Conservation (phyloP, 2,329 filamentous ascomycete genomes). For the Coniella vitis region DNA sequence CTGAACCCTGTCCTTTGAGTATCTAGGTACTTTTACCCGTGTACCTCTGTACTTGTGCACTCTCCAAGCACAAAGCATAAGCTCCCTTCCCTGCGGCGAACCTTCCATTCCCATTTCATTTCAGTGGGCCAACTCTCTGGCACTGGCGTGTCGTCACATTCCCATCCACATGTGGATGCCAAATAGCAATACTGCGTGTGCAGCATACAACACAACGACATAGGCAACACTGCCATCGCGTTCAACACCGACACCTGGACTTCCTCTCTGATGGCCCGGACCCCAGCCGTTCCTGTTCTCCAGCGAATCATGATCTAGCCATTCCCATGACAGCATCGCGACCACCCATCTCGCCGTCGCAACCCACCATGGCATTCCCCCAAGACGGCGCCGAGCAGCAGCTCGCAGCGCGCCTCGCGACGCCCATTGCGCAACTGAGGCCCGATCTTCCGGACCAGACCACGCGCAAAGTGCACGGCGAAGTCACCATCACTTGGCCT, state of each 20-base stretch:
- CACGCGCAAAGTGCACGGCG: conserved; percentile 52
- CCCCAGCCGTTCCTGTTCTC: conserved; percentile 2
- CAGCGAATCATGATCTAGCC: conserved; percentile 13
- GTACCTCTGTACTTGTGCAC: background rate
- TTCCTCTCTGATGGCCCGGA: background rate
- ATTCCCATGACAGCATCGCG: conserved; percentile 20
- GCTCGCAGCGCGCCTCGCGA: conserved; percentile 24
- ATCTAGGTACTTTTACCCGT: too few relatives aligned
- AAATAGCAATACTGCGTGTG: conserved; percentile 1
- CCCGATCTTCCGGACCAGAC: conserved; percentile 38
- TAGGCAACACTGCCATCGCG: background rate
- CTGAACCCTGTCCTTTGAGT: too few relatives aligned
- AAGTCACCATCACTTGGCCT: conserved; percentile 84
- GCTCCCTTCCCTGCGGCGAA: background rate
- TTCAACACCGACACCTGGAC: background rate
- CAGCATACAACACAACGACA: conserved; percentile 1
- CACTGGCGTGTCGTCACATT: conserved; percentile 3
- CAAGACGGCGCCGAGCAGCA: conserved; percentile 15
- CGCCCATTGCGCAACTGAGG: conserved; percentile 49
- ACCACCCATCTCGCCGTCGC: conserved; percentile 2
- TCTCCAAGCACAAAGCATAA: background rate
- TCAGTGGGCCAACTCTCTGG: background rate
- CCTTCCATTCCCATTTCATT: background rate
- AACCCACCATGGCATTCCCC: conserved; percentile 18
- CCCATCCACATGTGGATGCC: conserved; percentile 1